These are phyloP conservation scores for Heterobasidion parviporum DNA, from an alignment of 1,284 basidiomycete species.

Conservation along the genomic window DNA sequence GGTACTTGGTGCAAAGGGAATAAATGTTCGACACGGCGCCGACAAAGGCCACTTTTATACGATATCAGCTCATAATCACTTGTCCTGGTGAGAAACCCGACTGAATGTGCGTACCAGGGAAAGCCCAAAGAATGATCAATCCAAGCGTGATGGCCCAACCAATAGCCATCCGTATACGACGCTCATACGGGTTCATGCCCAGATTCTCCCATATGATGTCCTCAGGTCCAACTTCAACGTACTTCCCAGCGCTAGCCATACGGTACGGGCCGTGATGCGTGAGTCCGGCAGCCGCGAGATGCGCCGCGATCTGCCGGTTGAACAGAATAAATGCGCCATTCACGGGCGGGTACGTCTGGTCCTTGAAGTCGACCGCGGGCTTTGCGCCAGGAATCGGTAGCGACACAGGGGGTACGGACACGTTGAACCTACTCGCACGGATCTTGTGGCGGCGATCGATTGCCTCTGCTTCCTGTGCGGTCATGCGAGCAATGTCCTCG, in stretches of 20 bases:
- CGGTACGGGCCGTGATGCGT: slow-evolving; percentile 75
- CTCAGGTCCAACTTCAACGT: slow-evolving; percentile 68
- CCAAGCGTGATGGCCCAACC: slow-evolving; percentile 57
- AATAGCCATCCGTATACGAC: slow-evolving; percentile 51
- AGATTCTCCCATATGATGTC: slow-evolving; percentile 93
- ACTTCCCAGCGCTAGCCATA: slow-evolving; percentile 47
- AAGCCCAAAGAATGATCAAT: slow-evolving; percentile 65
- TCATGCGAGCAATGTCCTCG: slow-evolving; percentile 19
- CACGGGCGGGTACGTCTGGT: slow-evolving; percentile 56
- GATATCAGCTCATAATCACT: slow-evolving; percentile 5
- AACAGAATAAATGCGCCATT: slow-evolving; percentile 92
- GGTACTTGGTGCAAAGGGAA: slow-evolving; percentile 53
- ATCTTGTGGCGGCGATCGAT: slow-evolving; percentile 5
- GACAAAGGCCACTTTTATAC: slow-evolving; percentile 64
- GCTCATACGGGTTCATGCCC: slow-evolving; percentile 85
- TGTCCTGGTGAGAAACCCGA: neutral
- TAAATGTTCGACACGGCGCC: slow-evolving; percentile 81
- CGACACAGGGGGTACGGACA: slow-evolving; percentile 10
- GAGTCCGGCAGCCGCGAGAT: slow-evolving; percentile 69
- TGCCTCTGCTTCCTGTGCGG: slow-evolving; percentile 5
- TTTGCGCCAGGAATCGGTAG: slow-evolving; percentile 7
- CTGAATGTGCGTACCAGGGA: slow-evolving; percentile 42
- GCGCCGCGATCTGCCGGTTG: slow-evolving; percentile 90
- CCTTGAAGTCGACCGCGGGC: slow-evolving; percentile 8
- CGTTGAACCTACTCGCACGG: slow-evolving; percentile 10